Conservation (phyloP, 2,329 filamentous ascomycete species). For the Fusarium sp. region DNA sequence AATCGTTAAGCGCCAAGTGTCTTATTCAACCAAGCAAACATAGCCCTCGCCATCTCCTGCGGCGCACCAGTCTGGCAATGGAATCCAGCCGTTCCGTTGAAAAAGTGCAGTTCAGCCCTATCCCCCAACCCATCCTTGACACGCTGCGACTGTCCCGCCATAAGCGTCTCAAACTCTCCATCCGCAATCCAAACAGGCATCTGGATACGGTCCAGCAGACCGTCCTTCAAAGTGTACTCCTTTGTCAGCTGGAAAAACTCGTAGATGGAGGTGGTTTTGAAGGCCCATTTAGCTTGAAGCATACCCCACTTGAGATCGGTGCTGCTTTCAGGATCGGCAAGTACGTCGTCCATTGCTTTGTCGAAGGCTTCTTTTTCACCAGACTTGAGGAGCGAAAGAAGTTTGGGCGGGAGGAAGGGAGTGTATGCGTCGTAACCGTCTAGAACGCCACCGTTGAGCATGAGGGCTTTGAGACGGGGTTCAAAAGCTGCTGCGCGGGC, state of each 20-base stretch:
- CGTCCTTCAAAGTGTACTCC: conserved; percentile 27
- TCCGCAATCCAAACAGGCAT: conserved; percentile 42
- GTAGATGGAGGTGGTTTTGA: conserved; percentile 46
- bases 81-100: conserved; percentile 21
- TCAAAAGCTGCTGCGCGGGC: conserved; percentile 33
- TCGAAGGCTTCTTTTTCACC: conserved; percentile 36
- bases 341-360: background rate
- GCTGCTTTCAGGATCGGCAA: conserved; percentile 12
- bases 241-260: conserved; percentile 39
- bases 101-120: conserved; percentile 6
- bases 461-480: conserved; percentile 1
- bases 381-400: conserved; percentile 22
- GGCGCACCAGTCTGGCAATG: conserved; percentile 25
- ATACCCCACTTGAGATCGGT: conserved; percentile 46
- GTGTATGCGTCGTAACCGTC: conserved; percentile 29
- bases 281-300: conserved; percentile 50
- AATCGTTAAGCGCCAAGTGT: background rate
- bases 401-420: background rate
- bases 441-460: conserved; percentile 23
- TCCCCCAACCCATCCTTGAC: conserved; percentile 10
- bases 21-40: conserved; percentile 25
- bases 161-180: conserved; percentile 34
- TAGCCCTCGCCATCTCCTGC: conserved; percentile 1
- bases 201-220: conserved; percentile 26
- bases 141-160: conserved; percentile 10